phyloP scores from a whole-genome alignment of 371 early-diverging fungal species.

The Mortierella sp. region DNA sequence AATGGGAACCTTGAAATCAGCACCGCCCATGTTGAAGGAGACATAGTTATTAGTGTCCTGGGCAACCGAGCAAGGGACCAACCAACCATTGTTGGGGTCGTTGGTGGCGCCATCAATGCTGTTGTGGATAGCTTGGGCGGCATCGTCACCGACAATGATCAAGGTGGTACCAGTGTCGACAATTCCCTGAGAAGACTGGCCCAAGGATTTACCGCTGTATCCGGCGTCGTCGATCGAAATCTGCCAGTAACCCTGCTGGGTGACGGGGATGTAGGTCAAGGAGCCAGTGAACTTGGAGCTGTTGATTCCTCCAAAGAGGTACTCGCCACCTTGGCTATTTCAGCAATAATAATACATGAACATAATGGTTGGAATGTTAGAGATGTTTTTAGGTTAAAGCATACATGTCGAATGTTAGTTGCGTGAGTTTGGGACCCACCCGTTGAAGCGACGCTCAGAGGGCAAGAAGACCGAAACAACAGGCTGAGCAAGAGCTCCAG shows the following conservation, averaged over 20 bases:
- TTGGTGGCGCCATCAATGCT: constrained; percentile 14
- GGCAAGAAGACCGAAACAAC: constrained; percentile 59
- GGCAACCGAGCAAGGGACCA: constrained; percentile 31
- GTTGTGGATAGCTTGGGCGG: constrained; percentile 27
- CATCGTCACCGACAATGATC: constrained; percentile 33
- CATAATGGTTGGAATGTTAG: not conserved
- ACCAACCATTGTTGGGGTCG: constrained; percentile 19
- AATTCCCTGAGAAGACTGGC: constrained; percentile 32
- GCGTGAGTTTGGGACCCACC: not conserved
- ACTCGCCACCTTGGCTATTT: constrained; percentile 58
- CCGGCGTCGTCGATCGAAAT: constrained; percentile 20
- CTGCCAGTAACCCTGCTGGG: constrained; percentile 61
- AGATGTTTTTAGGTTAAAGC: not conserved
- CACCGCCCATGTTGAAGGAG: constrained; percentile 24
- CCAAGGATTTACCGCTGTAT: constrained; percentile 15
- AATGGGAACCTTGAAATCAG: constrained; percentile 22
- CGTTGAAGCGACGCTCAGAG: constrained; percentile 16
- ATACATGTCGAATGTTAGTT: not conserved
- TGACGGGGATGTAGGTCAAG: constrained; percentile 72
- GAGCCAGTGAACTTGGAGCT: constrained; percentile 65
- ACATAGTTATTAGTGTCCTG: not conserved
- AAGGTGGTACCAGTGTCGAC: constrained; percentile 60
- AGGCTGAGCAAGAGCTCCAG: constrained; percentile 46
- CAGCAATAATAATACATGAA: not conserved
- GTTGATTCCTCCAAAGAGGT: constrained; percentile 74